Evolutionary conservation across 768 basidiomycete species (phyloP), one percentile per base, ranked within the genome.

Genomic region (Pisolithus tinctorius): DNA sequence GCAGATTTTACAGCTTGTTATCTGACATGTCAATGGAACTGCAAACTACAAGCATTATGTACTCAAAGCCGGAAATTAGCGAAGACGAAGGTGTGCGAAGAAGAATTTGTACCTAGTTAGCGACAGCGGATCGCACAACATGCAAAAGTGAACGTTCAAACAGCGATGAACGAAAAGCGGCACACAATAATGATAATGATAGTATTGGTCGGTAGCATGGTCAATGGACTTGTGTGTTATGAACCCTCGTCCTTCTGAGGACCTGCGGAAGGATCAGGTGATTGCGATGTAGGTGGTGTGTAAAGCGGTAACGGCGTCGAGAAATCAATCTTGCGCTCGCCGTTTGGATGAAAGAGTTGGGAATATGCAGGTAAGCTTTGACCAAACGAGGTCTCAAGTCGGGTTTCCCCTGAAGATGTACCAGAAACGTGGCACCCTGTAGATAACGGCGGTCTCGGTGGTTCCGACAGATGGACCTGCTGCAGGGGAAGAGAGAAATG

Each of bases 301-400:
- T 88, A 88, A 23, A 77, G 70, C 0, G 88, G 88, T 40, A 88
- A 67, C 13, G 81, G 83, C 14, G 46, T 59, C n/a, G 77, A 79
- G 54, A 78, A 74, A 60, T 90, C 87, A 45, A 86, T 72, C 68
- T 81, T 86, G 49, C 76, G 75, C 48, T 88, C 83, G 16, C 90
- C 89, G 57, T 87, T 86, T 16, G 72, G 60, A 60, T 90, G 70
- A 68, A 83, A 92, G 17, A 92, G 72, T 56, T 89, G 86, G 5
- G 86, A 88, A 61, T 92, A 92, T 3, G 83, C 77, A 2, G 89
- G 90, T 17, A 88, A 78, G 40, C 58, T 59, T 13, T 66, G 64
- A 4, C 61, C 53, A 47, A 59, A 58, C 26, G 57, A 65, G 9
- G 58, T 47, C 31, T 11, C 49, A 47, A 52, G 61, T 39, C 26